A percentile compares a stretch with the other conserved stretches of the same genome.
phyloP scores from a whole-genome alignment of 495 filamentous ascomycete species.

The Trichoderma erinaceum region DNA sequence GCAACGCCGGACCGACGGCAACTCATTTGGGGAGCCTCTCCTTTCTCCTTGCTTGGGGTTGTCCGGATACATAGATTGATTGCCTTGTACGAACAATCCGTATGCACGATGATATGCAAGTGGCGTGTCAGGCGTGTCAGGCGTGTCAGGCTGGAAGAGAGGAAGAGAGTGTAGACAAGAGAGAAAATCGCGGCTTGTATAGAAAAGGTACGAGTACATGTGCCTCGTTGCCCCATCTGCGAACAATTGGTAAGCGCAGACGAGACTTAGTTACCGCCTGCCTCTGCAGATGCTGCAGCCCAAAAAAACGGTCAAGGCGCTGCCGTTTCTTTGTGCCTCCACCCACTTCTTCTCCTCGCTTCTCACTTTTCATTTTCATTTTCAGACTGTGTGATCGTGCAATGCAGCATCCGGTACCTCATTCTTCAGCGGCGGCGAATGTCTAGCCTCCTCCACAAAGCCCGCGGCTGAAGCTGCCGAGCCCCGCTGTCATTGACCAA shows the following conservation, averaged over 20 bases:
- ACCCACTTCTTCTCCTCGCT: background rate
- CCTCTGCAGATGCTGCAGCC: background rate
- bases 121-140: background rate
- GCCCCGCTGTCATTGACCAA: background rate
- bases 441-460: too few relatives aligned
- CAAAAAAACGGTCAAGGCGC: background rate
- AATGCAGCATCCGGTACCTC: background rate
- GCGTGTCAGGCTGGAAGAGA: too few relatives aligned
- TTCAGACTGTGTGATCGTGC: background rate
- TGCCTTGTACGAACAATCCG: background rate
- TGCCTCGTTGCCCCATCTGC: background rate
- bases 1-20: constrained; percentile 9
- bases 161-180: background rate
- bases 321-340: background rate
- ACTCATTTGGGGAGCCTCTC: background rate
- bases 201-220: background rate
- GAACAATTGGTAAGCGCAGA: background rate
- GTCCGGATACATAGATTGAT: background rate
- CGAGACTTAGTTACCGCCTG: background rate
- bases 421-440: background rate
- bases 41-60: background rate
- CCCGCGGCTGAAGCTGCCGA: background rate
- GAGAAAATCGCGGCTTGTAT: too few relatives aligned
- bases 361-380: background rate
- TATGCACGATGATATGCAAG: background rate